Evolutionary conservation across 2,329 filamentous ascomycete species (phyloP).

Genomic region (Aureobasidium mangrovei): DNA sequence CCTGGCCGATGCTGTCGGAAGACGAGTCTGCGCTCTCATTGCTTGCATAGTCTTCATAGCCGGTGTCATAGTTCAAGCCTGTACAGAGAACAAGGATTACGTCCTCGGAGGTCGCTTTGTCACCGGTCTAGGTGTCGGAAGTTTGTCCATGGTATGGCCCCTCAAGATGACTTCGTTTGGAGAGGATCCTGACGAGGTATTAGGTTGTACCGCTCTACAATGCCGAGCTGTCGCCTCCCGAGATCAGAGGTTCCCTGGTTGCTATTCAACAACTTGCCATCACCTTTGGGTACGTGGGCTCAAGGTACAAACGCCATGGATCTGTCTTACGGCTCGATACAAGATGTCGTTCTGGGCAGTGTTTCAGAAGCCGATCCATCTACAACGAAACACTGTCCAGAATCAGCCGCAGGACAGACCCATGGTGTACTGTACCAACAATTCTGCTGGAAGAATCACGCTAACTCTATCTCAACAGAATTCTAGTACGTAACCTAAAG

Average conservation of each 20-base stretch:
- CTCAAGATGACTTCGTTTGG: neutral
- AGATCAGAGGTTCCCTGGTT: slow-evolving; percentile 56
- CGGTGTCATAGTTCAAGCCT: slow-evolving; percentile 58
- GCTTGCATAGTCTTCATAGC: slow-evolving; percentile 27
- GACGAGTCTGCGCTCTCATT: slow-evolving; percentile 12
- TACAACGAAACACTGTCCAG: no score
- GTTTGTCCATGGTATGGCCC: slow-evolving; percentile 46
- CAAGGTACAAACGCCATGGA: slow-evolving; percentile 34
- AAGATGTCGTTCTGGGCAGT: no score
- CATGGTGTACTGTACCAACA: no score
- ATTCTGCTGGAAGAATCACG: no score
- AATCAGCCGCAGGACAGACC: no score
- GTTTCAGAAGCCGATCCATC: no score
- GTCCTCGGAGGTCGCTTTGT: slow-evolving; percentile 63
- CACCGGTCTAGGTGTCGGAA: slow-evolving; percentile 58
- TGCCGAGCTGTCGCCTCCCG: slow-evolving; percentile 43
- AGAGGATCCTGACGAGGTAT: neutral
- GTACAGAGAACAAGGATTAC: slow-evolving; percentile 45
- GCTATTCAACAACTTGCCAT: slow-evolving; percentile 54
- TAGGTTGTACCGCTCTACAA: slow-evolving; percentile 39
- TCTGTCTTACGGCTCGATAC: neutral
- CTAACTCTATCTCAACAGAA: no score
- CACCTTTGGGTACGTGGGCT: slow-evolving; percentile 37
- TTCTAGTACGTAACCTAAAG: no score
- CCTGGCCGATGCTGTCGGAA: slow-evolving; percentile 17